Conservation (phyloP, 2,329 filamentous ascomycete species). For the Epicoccum sorghinum region DNA sequence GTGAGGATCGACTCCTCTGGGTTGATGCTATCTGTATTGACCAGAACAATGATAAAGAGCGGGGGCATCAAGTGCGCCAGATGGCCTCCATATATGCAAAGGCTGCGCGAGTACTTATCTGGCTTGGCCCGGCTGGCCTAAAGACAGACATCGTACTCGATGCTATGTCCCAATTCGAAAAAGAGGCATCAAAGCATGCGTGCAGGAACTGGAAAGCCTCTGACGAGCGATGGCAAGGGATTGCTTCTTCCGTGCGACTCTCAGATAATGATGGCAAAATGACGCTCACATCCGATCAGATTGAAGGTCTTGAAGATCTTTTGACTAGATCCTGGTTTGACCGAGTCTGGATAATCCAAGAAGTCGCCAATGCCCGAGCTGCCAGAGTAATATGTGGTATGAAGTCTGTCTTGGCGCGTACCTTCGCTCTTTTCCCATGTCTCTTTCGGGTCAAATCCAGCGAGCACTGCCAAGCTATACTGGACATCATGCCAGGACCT, state of each 20-base stretch:
- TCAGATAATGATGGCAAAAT: not conserved
- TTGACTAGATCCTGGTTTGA: slow-evolving; percentile 24
- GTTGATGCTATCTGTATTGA: slow-evolving; percentile 39
- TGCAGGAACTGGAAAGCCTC: slow-evolving; percentile 14
- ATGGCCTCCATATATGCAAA: slow-evolving; percentile 33
- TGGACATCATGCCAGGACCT: slow-evolving; percentile 30
- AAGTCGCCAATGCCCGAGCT: slow-evolving; percentile 27
- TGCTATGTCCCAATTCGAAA: slow-evolving; percentile 7
- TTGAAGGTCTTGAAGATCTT: not conserved
- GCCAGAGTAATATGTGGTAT: slow-evolving; percentile 19
- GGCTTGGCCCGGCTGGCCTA: slow-evolving; percentile 30
- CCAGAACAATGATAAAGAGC: slow-evolving; percentile 29
- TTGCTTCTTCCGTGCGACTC: not conserved
- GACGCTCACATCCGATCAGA: not conserved
- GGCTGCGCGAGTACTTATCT: slow-evolving; percentile 33
- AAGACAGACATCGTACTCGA: slow-evolving; percentile 14
- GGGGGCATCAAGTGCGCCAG: slow-evolving; percentile 32
- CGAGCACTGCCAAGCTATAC: slow-evolving; percentile 21
- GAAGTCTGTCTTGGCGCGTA: slow-evolving; percentile 14
- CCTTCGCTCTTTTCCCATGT: slow-evolving; percentile 17
- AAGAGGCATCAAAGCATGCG: slow-evolving; percentile 1
- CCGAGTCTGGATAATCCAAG: slow-evolving; percentile 31
- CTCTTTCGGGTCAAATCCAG: slow-evolving; percentile 4
- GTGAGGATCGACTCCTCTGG: slow-evolving; percentile 28
- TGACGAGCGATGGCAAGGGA: slow-evolving; percentile 12